Percentiles rank a stretch among this genome's conserved stretches.
Evolutionary conservation across 2,329 filamentous ascomycete species (phyloP).

Genomic region (Macrophomina phaseolina): DNA sequence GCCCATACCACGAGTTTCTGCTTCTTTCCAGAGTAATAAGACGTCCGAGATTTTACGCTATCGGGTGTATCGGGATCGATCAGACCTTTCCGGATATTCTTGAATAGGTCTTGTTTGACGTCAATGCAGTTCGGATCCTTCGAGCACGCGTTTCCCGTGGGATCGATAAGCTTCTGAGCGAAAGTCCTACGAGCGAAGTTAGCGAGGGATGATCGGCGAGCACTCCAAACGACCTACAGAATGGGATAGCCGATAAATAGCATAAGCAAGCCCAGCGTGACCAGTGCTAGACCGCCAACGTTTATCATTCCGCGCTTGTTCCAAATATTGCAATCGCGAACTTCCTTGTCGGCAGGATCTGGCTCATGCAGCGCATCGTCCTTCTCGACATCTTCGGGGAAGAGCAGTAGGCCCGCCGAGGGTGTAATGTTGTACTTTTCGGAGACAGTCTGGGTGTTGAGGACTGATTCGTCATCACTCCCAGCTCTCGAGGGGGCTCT

Average conservation of each 20-base stretch:
- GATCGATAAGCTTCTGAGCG: constrained; percentile 52
- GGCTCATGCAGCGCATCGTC: constrained; percentile 76
- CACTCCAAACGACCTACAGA: constrained; percentile 58
- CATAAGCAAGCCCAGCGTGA: constrained; percentile 65
- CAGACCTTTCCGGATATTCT: constrained; percentile 65
- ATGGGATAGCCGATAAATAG: constrained; percentile 74
- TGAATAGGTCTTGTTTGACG: constrained; percentile 53
- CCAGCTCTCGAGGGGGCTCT: constrained; percentile 63
- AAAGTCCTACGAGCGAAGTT: constrained; percentile 58
- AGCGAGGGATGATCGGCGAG: neutral
- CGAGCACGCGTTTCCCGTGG: constrained; percentile 45
- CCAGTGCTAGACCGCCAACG: constrained; percentile 65
- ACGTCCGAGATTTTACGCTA: constrained; percentile 61
- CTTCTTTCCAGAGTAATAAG: constrained; percentile 61
- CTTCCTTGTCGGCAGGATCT: constrained; percentile 66
- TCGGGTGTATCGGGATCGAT: constrained; percentile 72
- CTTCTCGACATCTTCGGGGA: constrained; percentile 75
- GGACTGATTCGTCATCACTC: constrained; percentile 65
- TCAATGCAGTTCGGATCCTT: constrained; percentile 57
- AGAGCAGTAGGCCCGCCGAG: constrained; percentile 68
- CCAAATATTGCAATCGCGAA: constrained; percentile 68
- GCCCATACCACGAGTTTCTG: constrained; percentile 64
- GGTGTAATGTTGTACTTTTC: constrained; percentile 77
- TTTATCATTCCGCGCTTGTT: constrained; percentile 69
- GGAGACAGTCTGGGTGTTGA: constrained; percentile 75